Evolutionary conservation across 352 stramenopile species (phyloP).

Genomic region (Globisporangium okanoganense): DNA sequence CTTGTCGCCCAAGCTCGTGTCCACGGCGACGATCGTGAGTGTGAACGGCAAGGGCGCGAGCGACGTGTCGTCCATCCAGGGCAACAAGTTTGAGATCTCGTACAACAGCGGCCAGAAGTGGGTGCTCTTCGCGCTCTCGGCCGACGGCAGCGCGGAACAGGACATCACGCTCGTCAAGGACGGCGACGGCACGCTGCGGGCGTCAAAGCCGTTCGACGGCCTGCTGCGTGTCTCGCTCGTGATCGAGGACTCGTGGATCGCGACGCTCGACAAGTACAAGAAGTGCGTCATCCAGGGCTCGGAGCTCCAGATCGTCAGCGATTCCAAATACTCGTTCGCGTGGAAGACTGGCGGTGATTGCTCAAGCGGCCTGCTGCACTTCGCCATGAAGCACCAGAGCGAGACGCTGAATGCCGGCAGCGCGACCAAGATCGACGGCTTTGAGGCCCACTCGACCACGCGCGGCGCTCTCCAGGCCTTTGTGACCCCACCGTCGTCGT

Average conservation of each 20-base stretch:
- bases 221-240: conserved; percentile 44
- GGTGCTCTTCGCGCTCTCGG: conserved; percentile 49
- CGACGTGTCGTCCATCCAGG: conserved; percentile 13
- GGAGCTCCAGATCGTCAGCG: conserved; percentile 33
- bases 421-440: conserved; percentile 26
- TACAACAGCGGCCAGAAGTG: conserved; percentile 57
- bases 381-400: conserved; percentile 46
- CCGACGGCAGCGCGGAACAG: conserved; percentile 34
- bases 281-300: conserved; percentile 43
- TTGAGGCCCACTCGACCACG: conserved; percentile 48
- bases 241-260: conserved; percentile 31
- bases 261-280: conserved; percentile 43
- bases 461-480: conserved; percentile 45
- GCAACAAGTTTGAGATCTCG: conserved; percentile 45
- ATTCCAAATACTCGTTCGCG: conserved; percentile 46
- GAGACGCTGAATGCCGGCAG: conserved; percentile 38
- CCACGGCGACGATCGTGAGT: conserved; percentile 39
- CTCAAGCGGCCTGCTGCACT: conserved; percentile 49
- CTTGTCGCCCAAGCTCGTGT: conserved; percentile 38
- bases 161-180: conserved; percentile 37
- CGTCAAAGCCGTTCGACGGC: conserved; percentile 33
- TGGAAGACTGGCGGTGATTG: conserved; percentile 61
- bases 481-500: conserved; percentile 14
- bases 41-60: conserved; percentile 35
- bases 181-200: conserved; percentile 28